Conservation (phyloP, 2,329 filamentous ascomycete genomes). For the Pyrenophora teres region DNA sequence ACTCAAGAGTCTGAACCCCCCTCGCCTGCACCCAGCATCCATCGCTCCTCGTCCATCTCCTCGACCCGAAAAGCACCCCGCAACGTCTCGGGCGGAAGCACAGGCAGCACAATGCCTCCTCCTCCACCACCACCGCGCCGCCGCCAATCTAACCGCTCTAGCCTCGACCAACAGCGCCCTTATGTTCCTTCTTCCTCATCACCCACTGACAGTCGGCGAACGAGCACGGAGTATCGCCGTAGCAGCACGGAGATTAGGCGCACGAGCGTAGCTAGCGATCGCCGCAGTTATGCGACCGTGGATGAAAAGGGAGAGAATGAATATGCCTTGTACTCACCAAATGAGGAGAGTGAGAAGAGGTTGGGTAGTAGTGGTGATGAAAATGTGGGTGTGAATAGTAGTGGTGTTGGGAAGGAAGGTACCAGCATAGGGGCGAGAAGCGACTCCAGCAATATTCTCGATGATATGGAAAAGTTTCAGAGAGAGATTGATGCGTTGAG, state of each 20-base stretch:
- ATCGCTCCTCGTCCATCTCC: conserved; percentile 35
- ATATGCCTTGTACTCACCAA: conserved; percentile 32
- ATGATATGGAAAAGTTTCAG: conserved; percentile 49
- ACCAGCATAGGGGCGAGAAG: conserved; percentile 7
- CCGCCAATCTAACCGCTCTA: conserved; percentile 40
- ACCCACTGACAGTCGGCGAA: conserved; percentile 34
- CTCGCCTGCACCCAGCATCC: conserved; percentile 22
- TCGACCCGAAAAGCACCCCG: conserved; percentile 34
- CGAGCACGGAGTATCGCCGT: conserved; percentile 34
- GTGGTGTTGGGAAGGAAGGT: neutral
- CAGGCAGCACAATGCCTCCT: conserved; percentile 28
- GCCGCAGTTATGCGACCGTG: conserved; percentile 29
- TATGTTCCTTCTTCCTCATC: conserved; percentile 20
- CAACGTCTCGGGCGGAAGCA: conserved; percentile 34
- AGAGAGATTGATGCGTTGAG: conserved; percentile 47
- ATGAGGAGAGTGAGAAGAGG: conserved; percentile 32
- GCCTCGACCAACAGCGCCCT: conserved; percentile 39
- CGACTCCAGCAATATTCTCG: conserved; percentile 38
- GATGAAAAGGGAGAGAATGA: conserved; percentile 26
- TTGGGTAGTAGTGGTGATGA: conserved; percentile 8
- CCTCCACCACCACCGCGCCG: conserved; percentile 43
- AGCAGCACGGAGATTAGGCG: conserved; percentile 39
- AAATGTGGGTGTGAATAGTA: neutral
- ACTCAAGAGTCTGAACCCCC: conserved; percentile 32
- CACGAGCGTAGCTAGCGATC: conserved; percentile 42